phyloP scores from a whole-genome alignment of 106 monocot species.

The Agapanthus africanus region DNA sequence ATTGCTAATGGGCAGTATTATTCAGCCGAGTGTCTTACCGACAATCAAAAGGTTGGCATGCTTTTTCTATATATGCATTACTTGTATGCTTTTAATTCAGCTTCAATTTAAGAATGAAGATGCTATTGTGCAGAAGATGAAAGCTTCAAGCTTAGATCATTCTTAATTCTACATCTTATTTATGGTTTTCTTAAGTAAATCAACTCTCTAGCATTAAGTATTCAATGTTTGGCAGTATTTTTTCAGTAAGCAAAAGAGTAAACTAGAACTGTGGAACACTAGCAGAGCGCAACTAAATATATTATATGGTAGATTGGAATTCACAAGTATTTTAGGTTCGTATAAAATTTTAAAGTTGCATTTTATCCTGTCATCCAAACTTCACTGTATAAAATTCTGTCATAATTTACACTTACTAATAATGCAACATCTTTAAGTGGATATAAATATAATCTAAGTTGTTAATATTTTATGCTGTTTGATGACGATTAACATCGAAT shows the following conservation, averaged over 20 bases:
- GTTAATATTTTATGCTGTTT: too few relatives aligned
- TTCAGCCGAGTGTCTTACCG: slow-evolving; percentile 32
- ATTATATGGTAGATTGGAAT: background rate
- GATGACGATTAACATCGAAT: too few relatives aligned
- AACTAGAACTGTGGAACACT: too few relatives aligned
- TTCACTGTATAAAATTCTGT: background rate
- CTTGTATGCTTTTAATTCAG: background rate
- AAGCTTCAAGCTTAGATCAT: background rate
- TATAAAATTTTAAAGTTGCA: background rate
- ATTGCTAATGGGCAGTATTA: slow-evolving; percentile 40
- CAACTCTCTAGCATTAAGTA: background rate
- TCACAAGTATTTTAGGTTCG: background rate
- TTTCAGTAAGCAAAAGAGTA: too few relatives aligned
- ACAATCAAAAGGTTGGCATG: slow-evolving; percentile 44
- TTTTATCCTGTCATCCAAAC: background rate
- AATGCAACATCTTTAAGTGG: background rate
- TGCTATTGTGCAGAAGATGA: background rate
- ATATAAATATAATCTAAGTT: background rate
- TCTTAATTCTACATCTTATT: background rate
- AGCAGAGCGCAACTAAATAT: too few relatives aligned
- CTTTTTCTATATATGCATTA: background rate
- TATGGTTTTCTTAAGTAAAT: background rate
- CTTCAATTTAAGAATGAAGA: background rate
- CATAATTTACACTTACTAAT: background rate
- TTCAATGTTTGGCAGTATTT: background rate